Evolutionary conservation across 345 rosid species (phyloP), one percentile per base, ranked within the genome.

Genomic region (Populus deltoides): DNA sequence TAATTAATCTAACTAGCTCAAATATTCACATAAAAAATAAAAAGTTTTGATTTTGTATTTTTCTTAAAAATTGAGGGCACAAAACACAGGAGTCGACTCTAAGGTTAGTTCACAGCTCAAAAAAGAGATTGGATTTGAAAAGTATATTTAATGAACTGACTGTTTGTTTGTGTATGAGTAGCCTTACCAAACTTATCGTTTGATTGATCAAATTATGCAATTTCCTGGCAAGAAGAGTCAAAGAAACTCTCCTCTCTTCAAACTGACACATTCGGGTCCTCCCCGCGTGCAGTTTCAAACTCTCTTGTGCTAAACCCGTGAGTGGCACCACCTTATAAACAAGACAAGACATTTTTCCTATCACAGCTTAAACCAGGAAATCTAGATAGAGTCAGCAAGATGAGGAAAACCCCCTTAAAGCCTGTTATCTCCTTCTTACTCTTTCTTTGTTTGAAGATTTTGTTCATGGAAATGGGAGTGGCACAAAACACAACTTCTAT

Each of bases 401-500:
- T 57, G 53, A n/a, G 43, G n/a, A 7, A 38, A 18, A 2, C 59
- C 31, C 10, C 29, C 39, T 63, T 13, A 15, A 18, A 24, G 8
- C 36, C 24, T 31, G 15, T 41, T 45, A 5, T 35, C 27, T 61
- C 24, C 45, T 22, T 77, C 68, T 2, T 45, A 11, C 66, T 47
- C n/a, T 25, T 78, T n/a, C 47, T 49, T 47, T 71, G 36, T 20
- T 22, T n/a, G 1, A 68, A 39, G 72, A 20, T 25, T 17, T 39
- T 22, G 10, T 13, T 24, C 17, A 16, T 24, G 31, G 35, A 41
- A 72, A n/a, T 31, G 68, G 53, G 5, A 31, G 41, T 74, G 82
- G 72, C 84, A 7, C 63, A 79, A 47, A 81, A 78, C 68, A 66
- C 76, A 35, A 17, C 25, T 8, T n/a, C 25, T 57, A 57, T 71